phyloP scores from a whole-genome alignment of 1,139 yeast genomes.

The Lizanozyma gosingica region DNA sequence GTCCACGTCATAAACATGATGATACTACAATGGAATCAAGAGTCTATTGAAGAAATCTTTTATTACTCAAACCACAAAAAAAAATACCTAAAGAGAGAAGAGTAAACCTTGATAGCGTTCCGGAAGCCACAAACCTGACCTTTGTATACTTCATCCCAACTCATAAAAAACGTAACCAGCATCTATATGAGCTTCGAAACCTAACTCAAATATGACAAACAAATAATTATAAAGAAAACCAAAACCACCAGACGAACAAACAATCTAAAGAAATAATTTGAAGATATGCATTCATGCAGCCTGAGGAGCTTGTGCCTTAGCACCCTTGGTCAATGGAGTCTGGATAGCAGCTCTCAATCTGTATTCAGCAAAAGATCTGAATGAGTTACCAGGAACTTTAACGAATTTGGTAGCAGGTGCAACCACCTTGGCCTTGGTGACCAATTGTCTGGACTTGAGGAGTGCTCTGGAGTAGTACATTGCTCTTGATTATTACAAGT shows the following conservation, averaged over 20 bases:
- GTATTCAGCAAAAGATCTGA: slow-evolving; percentile 49
- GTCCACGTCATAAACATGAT: too few relatives aligned
- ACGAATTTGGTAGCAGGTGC: not conserved
- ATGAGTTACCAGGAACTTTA: slow-evolving; percentile 13
- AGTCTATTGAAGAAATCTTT: not conserved
- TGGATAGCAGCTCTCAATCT: slow-evolving; percentile 42
- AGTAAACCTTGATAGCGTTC: too few relatives aligned
- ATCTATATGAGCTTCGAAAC: not conserved
- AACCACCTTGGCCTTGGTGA: not conserved
- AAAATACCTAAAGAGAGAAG: not conserved
- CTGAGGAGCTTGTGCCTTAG: not conserved
- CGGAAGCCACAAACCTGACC: too few relatives aligned
- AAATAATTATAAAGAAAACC: not conserved
- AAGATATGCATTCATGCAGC: not conserved
- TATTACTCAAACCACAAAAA: not conserved
- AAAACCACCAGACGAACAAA: too few relatives aligned
- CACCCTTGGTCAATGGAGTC: slow-evolving; percentile 31
- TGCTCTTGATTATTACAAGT: not conserved
- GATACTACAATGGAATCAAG: not conserved
- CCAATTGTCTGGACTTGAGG: not conserved
- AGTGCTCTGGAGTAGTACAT: not conserved
- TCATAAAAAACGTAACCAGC: too few relatives aligned
- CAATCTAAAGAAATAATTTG: too few relatives aligned
- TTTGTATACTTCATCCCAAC: too few relatives aligned
- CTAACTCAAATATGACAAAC: not conserved